Evolutionary conservation across 75 land plant genomes (phyloP), one percentile per base, ranked within the genome.

Genomic region (Selaginella moellendorffii): DNA sequence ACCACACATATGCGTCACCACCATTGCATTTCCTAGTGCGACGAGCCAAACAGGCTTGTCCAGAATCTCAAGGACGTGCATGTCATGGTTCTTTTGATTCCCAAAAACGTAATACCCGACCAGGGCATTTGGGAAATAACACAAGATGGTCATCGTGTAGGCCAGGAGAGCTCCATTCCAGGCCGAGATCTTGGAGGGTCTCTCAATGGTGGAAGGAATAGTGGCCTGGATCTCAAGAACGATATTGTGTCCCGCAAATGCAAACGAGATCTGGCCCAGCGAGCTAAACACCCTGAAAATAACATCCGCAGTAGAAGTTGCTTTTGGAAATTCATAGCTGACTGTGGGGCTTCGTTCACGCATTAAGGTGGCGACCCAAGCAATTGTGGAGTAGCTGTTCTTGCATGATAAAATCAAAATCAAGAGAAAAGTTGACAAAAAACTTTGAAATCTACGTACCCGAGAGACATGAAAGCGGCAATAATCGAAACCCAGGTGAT

Each of bases 401-500:
- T 46, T 46, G 18, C 18, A 46, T 46, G n/a, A n/a, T n/a, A n/a
- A n/a, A n/a, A n/a, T n/a, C n/a, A n/a, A n/a, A n/a, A n/a, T n/a
- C n/a, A n/a, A n/a, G n/a, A n/a, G n/a, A n/a, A n/a, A n/a, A n/a
- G n/a, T n/a, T n/a, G n/a, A n/a, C n/a, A n/a, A n/a, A n/a, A n/a
- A n/a, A n/a, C n/a, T n/a, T n/a, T n/a, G n/a, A n/a, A n/a, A n/a
- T n/a, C n/a, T n/a, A n/a, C n/a, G n/a, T 56, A 56, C 59, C 59
- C 59, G 9, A 56, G 5, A 56, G 59, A 56, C 23, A 25, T 56
- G n/a, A 56, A 25, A 2, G 59, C 59, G 2, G 59, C 59, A 21
- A 56, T 56, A 25, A 56, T 24, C 5, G 59, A 56, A 56, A 56
- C 59, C 59, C 59, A 56, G 19, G 59, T 56, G 59, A 56, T 56